phyloP scores from a whole-genome alignment of 768 basidiomycete species.

The Clathrus columnatus region DNA sequence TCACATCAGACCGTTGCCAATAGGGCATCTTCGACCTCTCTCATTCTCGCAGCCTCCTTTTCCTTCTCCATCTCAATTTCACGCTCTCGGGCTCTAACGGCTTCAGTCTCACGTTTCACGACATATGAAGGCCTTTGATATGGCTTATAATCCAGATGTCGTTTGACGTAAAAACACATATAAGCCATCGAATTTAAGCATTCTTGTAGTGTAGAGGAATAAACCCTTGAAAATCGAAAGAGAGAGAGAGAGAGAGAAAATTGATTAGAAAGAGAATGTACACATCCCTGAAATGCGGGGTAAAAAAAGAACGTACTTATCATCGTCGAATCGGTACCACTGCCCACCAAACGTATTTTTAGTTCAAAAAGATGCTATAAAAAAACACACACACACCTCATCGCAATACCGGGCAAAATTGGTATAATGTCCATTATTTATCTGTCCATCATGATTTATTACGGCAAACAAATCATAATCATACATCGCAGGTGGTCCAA shows the following conservation, averaged over 20 bases:
- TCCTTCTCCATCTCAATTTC: conserved; percentile 43
- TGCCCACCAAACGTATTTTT: conserved; percentile 23
- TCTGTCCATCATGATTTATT: conserved; percentile 89
- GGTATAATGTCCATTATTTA: conserved; percentile 93
- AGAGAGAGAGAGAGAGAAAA: conserved; percentile 7
- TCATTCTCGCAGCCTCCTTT: conserved; percentile 40
- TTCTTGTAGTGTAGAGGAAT: conserved; percentile 54
- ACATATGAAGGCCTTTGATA: conserved; percentile 61
- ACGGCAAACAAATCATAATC: conserved; percentile 90
- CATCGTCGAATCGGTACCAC: conserved; percentile 95
- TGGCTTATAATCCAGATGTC: conserved; percentile 77
- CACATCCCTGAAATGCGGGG: conserved; percentile 4
- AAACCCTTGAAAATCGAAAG: conserved; percentile 62
- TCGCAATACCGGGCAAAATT: conserved; percentile 78
- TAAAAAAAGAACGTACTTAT: conserved; percentile 50
- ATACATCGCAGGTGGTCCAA: conserved; percentile 62
- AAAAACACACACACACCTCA: conserved; percentile 45
- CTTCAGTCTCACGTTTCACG: conserved; percentile 55
- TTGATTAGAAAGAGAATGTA: background rate
- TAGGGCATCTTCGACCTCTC: conserved; percentile 59
- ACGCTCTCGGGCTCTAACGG: conserved; percentile 48
- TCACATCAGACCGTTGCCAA: conserved; percentile 33
- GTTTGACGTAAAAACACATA: conserved; percentile 95
- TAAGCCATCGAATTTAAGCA: conserved; percentile 73
- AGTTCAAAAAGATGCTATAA: no score